Percentiles rank a stretch among this genome's conserved stretches.
Conservation (phyloP, 1,139 yeast species). For the Kazachstania sp. region DNA sequence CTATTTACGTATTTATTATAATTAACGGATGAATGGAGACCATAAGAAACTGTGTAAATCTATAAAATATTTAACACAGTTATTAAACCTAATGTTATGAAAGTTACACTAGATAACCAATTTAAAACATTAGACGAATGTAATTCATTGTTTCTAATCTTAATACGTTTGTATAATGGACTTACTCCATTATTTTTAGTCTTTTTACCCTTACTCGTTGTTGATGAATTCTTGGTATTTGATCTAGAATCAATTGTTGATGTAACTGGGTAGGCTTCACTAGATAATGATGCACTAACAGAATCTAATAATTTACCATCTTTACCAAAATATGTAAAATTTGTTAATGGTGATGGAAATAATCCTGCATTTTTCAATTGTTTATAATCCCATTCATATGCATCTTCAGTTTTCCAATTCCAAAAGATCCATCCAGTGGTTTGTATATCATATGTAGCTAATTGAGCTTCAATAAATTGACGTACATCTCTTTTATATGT, state of each 20-base stretch:
- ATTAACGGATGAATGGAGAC: no score
- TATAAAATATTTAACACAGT: no score
- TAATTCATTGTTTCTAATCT: not conserved
- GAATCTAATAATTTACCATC: conserved; percentile 19
- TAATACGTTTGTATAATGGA: not conserved
- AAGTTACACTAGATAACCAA: no score
- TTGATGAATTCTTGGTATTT: not conserved
- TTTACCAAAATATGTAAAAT: conserved; percentile 26
- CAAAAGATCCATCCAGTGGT: conserved; percentile 56
- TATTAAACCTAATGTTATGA: no score
- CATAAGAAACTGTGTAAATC: no score
- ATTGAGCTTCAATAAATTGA: conserved; percentile 43
- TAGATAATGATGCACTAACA: conserved; percentile 15
- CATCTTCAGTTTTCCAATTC: conserved; percentile 58
- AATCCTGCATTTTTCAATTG: conserved; percentile 41
- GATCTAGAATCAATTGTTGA: not conserved
- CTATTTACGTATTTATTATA: no score
- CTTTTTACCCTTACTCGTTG: not conserved
- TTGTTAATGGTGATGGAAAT: conserved; percentile 54
- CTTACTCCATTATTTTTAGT: not conserved
- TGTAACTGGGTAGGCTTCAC: conserved; percentile 11
- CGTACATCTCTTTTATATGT: conserved; percentile 34
- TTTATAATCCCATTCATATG: conserved; percentile 57
- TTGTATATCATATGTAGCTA: conserved; percentile 38
- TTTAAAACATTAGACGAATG: no score